phyloP scores from a whole-genome alignment of 345 rosid species.

The Linum lewisii region DNA sequence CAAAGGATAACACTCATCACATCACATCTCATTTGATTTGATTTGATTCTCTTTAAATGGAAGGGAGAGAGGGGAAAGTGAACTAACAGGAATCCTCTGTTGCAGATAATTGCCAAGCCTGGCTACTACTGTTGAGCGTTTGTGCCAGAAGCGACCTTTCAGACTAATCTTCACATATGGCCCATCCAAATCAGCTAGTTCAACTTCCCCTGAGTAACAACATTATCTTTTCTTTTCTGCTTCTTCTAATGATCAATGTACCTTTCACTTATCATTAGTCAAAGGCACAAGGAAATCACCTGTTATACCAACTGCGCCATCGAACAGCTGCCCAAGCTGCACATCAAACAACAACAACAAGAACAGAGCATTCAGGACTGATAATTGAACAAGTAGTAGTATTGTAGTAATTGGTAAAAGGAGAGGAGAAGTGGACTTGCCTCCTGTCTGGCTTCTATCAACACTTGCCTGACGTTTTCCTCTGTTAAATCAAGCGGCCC shows the following conservation, averaged over 20 bases:
- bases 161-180: conserved; percentile 81
- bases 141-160: conserved; percentile 85
- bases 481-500: conserved; percentile 83
- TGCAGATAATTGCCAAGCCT: conserved; percentile 79
- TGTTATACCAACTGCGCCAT: conserved; percentile 67
- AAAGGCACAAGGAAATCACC: conserved; percentile 33
- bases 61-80: neutral
- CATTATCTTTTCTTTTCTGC: too few relatives aligned
- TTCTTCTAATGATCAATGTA: neutral
- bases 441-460: conserved; percentile 70
- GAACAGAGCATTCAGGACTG: neutral
- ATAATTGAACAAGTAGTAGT: neutral
- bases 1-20: neutral
- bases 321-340: conserved; percentile 81
- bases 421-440: conserved; percentile 19
- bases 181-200: conserved; percentile 83
- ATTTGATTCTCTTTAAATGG: too few relatives aligned
- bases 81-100: conserved; percentile 85
- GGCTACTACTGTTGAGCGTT: conserved; percentile 66
- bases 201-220: conserved; percentile 37
- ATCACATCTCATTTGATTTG: neutral
- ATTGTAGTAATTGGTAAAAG: neutral
- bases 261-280: conserved; percentile 5
- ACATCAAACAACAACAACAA: neutral
- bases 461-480: conserved; percentile 56